Base-by-base conservation (phyloP, 208 protist species). In the Crithidia acanthocephali region DNA sequence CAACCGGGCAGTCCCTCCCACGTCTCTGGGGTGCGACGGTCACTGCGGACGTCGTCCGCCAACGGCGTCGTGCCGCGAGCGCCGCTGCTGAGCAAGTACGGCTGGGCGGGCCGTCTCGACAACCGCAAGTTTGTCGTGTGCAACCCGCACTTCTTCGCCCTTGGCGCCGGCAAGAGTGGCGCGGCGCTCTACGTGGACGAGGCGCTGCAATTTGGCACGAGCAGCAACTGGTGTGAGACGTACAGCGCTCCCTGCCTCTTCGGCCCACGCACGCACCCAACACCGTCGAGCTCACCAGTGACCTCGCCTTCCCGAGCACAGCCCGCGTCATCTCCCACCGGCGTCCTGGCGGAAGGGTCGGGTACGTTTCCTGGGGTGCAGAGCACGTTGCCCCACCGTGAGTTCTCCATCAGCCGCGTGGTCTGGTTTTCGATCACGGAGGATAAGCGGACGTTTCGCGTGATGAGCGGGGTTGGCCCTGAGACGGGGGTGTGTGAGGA, bases 131-230 rank as follows among this genome's bases (percentile, higher is more conserved):
- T 89, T 53, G 42, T 89, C 11, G 52, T 86, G 6, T 87, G 83
- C 65, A 67, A 81, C 42, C 63, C 72, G 2, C 70, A 77, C 32
- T 91, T 85, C 42, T 68, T 88, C 30, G 76, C 81, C 6, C 73
- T 92, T 15, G 86, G 86, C 0, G 86, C 79, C 16, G 86, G 86
- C 30, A 60, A 76, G 18, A 75, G 78, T 33, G 86, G 86, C 11
- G 80, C 86, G 0, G 83, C 86, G 7, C 56, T 92, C 15, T 86
- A 79, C 63, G 61, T 92, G 0, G 84, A 89, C 55, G 76, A 64
- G 28, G 62, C 74, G 28, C 62, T 92, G n/a, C 75, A 81, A 63
- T 81, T 75, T 52, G 83, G 86, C 40, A 85, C 75, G 22, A 92
- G 79, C 70, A 89, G 84, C 68, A 22, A 55, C 15, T 71, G 74